Percentiles rank a stretch among this genome's conserved stretches.
Conservation (phyloP, 768 basidiomycete species). For the Tulasnella sp. region DNA sequence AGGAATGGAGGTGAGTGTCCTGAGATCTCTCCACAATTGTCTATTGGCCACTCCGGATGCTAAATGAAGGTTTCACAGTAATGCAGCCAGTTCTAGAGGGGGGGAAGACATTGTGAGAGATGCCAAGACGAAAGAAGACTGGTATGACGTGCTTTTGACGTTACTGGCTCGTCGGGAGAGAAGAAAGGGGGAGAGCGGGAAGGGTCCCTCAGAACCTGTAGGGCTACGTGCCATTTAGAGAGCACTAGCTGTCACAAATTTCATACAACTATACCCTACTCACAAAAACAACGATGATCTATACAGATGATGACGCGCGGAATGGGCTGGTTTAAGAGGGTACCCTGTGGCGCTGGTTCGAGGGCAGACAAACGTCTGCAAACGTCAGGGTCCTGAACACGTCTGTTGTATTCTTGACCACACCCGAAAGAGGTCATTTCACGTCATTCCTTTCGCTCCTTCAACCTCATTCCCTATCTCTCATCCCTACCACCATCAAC, state of each 20-base stretch:
- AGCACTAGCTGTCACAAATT: background rate
- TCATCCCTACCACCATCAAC: background rate
- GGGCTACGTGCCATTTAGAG: background rate
- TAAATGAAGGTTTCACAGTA: background rate
- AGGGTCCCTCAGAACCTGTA: background rate
- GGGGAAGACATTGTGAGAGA: background rate
- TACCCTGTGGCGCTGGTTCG: background rate
- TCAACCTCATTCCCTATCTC: background rate
- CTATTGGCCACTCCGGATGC: background rate
- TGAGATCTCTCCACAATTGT: background rate
- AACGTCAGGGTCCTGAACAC: background rate
- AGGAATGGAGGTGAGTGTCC: slow-evolving; percentile 41
- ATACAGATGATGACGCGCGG: too few relatives aligned
- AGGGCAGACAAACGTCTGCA: background rate
- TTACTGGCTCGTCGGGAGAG: background rate
- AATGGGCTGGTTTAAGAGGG: too few relatives aligned
- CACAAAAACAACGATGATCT: background rate
- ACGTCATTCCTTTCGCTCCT: background rate
- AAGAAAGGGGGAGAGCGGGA: background rate
- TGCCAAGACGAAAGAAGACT: background rate
- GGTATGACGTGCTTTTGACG: background rate
- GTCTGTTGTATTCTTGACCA: slow-evolving; percentile 1
- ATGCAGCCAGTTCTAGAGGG: background rate
- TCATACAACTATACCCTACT: background rate
- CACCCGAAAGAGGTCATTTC: slow-evolving; percentile 1